These are phyloP conservation scores for Coleophoma eucalyptorum DNA, from an alignment of 2,329 filamentous ascomycete genomes.

Conservation along the genomic window DNA sequence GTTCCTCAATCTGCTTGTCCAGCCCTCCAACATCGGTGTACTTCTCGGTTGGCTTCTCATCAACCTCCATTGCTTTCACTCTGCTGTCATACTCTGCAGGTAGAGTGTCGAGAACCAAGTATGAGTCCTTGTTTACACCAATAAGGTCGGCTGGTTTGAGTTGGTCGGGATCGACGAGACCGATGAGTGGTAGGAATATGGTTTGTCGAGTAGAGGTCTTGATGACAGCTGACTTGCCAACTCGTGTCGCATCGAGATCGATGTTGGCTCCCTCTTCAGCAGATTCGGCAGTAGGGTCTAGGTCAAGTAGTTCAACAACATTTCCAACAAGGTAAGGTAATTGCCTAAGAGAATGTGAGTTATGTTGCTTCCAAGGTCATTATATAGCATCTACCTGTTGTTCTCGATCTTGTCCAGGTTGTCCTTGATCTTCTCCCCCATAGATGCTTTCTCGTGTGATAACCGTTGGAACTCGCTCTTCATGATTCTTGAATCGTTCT, in stretches of 20 bases:
- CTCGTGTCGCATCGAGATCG: conserved; percentile 91
- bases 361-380: neutral
- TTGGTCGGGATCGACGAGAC: conserved; percentile 90
- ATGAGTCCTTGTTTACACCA: conserved; percentile 98
- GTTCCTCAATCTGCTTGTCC: conserved; percentile 98
- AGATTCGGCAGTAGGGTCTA: conserved; percentile 93
- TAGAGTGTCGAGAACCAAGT: conserved; percentile 92
- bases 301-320: conserved; percentile 93
- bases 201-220: conserved; percentile 98
- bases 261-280: conserved; percentile 98
- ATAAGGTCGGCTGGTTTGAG: conserved; percentile 96
- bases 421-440: conserved; percentile 99
- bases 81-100: conserved; percentile 98
- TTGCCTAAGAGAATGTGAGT: conserved; percentile 57
- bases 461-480: conserved; percentile 93
- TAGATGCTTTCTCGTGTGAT: conserved; percentile 90
- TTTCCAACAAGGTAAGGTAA: conserved; percentile 97
- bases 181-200: conserved; percentile 96
- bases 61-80: conserved; percentile 99
- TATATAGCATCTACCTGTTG: conserved; percentile 66
- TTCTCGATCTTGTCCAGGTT: conserved; percentile 99
- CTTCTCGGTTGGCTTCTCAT: conserved; percentile 99
- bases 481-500: conserved; percentile 99
- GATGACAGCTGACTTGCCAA: conserved; percentile 98
- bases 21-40: conserved; percentile 97